Evolutionary conservation across 2,329 filamentous ascomycete species (phyloP), one percentile per base, ranked within the genome.

Genomic region (Hypoxylon sp.): DNA sequence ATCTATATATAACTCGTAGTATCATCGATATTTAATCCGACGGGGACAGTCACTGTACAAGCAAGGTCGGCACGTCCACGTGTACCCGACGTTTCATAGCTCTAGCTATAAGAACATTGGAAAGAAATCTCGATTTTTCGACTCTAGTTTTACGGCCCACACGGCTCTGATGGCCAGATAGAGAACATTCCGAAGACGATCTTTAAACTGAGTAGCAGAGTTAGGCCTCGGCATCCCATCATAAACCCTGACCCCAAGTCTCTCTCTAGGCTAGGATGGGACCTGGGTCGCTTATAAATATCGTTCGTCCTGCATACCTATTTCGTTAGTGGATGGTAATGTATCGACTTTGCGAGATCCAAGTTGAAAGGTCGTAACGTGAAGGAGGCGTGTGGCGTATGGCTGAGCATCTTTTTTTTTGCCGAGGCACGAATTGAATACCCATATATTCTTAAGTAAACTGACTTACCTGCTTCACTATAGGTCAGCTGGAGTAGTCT

Each of bases 141-240:
- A n/a, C n/a, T 5, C 31, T 35, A 17, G 4, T 31, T 35, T 15
- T 17, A 35, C 31, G 31, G 31, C 31, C n/a, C n/a, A 35, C n/a
- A 15, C 26, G 26, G 26, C 8, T 15, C 15, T 17, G 31, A 35
- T 35, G 31, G 31, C 5, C 29, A 35, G n/a, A 35, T 35, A 17
- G 31, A 13, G 31, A 35, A 35, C 17, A 15, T 8, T 35, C 31
- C 31, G 31, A 35, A 15, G 31, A 35, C n/a, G 31, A 35, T 15
- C 31, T 13, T 4, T n/a, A 6, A 11, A 33, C n/a, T n/a, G n/a
- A n/a, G n/a, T n/a, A 29, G 8, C 20, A 31, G 17, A 37, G 29
- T n/a, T 38, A 31, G 20, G 49, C 40, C 40, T 37, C 42, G 49
- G 40, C 17, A 46, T 29, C 40, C 18, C 27, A 29, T 29, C 27